A percentile compares a stretch with the other conserved stretches of the same genome.
Evolutionary conservation across 2,329 filamentous ascomycete species (phyloP).

Genomic region (Diaporthe citriasiana): DNA sequence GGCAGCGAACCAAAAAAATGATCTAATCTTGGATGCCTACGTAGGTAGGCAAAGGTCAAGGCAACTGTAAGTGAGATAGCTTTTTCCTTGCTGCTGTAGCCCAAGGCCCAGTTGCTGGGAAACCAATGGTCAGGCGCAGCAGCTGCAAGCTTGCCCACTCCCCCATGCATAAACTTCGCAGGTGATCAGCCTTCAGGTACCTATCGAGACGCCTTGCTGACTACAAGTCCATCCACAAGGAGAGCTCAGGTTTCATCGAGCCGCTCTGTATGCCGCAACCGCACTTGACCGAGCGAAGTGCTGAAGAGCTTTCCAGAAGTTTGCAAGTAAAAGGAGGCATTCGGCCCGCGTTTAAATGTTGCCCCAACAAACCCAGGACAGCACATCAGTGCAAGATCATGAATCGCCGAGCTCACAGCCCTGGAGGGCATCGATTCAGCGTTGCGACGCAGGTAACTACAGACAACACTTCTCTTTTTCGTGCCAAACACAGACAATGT

Average conservation of each 20-base stretch:
- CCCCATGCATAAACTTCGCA: too few relatives aligned
- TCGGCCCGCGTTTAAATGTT: not conserved
- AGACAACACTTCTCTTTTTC: not conserved
- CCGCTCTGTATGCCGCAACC: not conserved
- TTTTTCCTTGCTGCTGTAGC: too few relatives aligned
- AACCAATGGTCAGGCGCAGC: too few relatives aligned
- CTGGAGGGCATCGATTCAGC: not conserved
- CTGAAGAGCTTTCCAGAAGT: not conserved
- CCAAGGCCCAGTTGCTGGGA: too few relatives aligned
- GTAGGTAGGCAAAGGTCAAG: too few relatives aligned
- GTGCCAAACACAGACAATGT: not conserved
- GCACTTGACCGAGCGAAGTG: not conserved
- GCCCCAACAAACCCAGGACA: not conserved
- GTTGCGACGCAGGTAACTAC: not conserved
- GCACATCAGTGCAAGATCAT: not conserved
- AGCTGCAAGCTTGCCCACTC: too few relatives aligned
- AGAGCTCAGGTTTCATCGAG: not conserved
- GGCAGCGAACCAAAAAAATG: not conserved
- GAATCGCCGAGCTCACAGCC: not conserved
- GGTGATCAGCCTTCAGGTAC: too few relatives aligned
- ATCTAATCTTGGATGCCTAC: not conserved
- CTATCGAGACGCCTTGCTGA: too few relatives aligned
- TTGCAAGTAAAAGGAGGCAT: not conserved
- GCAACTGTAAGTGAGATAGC: too few relatives aligned
- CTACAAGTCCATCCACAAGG: not conserved